Evolutionary conservation across 495 filamentous ascomycete genomes (phyloP).

Genomic region (Chaetomium fimeti): DNA sequence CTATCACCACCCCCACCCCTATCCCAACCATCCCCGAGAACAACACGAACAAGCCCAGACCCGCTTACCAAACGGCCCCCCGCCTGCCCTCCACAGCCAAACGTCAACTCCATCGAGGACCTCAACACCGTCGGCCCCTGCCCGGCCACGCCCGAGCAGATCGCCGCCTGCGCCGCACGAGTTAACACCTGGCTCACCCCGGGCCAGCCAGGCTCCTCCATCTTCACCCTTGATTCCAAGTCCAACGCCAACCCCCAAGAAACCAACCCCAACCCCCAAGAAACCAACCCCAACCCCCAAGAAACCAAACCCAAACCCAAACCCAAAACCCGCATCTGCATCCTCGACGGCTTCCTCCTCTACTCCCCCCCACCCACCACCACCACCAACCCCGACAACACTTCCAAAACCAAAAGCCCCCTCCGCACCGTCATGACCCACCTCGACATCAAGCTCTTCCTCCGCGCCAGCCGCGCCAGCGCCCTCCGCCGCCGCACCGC

Average conservation of each 20-base stretch:
- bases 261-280: slow-evolving; percentile 38
- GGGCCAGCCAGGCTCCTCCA: slow-evolving; percentile 34
- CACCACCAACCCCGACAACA: not conserved
- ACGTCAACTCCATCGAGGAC: slow-evolving; percentile 71
- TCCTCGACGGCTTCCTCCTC: slow-evolving; percentile 83
- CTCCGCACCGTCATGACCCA: slow-evolving; percentile 48
- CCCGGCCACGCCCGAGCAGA: slow-evolving; percentile 44
- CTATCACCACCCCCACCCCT: slow-evolving; percentile 15
- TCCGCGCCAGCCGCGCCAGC: slow-evolving; percentile 58
- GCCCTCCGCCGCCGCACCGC: slow-evolving; percentile 68
- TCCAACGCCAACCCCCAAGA: slow-evolving; percentile 47
- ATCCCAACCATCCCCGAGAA: slow-evolving; percentile 23
- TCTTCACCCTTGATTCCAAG: slow-evolving; percentile 33
- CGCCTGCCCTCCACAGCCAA: slow-evolving; percentile 42
- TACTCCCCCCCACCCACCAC: slow-evolving; percentile 47
- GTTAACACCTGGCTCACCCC: slow-evolving; percentile 46
- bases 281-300: slow-evolving; percentile 44
- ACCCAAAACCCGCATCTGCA: slow-evolving; percentile 40
- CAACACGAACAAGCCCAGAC: not conserved
- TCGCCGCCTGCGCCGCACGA: slow-evolving; percentile 39
- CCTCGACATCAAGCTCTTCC: slow-evolving; percentile 73
- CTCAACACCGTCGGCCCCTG: slow-evolving; percentile 60
- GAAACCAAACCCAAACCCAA: slow-evolving; percentile 24
- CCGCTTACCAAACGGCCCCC: slow-evolving; percentile 22
- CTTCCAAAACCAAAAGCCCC: not conserved